Percentiles rank a stretch among this genome's conserved stretches.
Evolutionary conservation across 2,329 filamentous ascomycete genomes (phyloP).

Genomic region (Exophiala alcalophila): DNA sequence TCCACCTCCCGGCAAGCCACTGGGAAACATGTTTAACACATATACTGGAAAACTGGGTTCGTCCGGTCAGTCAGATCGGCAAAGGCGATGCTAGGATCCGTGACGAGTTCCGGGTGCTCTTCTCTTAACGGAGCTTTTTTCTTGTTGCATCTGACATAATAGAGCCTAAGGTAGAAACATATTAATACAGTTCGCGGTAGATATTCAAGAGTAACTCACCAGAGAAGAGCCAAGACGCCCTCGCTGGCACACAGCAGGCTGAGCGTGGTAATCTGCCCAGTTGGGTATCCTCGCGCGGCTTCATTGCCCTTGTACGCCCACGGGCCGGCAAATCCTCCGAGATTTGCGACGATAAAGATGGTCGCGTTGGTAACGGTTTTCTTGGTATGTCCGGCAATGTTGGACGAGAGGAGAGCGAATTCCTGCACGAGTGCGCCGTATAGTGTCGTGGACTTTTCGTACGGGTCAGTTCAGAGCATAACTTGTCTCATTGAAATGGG

Average conservation of each 20-base stretch:
- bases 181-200: neutral
- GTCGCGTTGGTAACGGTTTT: conserved; percentile 16
- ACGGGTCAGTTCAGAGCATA: too few species aligned
- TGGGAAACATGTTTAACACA: too few species aligned
- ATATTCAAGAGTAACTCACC: conserved; percentile 4
- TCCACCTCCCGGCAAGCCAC: too few species aligned
- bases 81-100: conserved; percentile 13
- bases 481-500: too few species aligned
- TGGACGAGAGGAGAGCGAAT: conserved; percentile 15
- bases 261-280: conserved; percentile 50
- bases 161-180: conserved; percentile 3
- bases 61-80: conserved; percentile 10
- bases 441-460: conserved; percentile 8
- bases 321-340: conserved; percentile 9
- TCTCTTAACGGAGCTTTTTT: conserved; percentile 12
- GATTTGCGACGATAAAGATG: conserved; percentile 10
- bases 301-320: conserved; percentile 70
- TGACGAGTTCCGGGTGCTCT: conserved; percentile 11
- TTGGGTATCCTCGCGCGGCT: conserved; percentile 60
- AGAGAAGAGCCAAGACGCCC: conserved; percentile 7
- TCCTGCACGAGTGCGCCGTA: conserved; percentile 14
- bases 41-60: conserved; percentile 14
- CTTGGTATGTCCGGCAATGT: conserved; percentile 11
- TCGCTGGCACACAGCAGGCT: conserved; percentile 9
- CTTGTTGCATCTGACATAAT: conserved; percentile 12